Evolutionary conservation across 2,329 filamentous ascomycete species (phyloP).

Genomic region (Chaetomium strumarium): DNA sequence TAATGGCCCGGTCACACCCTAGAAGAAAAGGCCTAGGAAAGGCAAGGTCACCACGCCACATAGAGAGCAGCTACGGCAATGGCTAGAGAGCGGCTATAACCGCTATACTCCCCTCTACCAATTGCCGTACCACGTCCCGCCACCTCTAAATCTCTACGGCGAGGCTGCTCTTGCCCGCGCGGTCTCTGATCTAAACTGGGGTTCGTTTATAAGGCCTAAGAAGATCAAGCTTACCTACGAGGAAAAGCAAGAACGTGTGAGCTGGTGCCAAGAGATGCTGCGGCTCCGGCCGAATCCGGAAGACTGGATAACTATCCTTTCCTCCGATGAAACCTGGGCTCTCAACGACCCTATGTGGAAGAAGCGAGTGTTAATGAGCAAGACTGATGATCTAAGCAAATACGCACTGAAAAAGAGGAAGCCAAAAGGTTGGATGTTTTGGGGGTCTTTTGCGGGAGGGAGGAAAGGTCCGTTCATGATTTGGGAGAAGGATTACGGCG

Average conservation of each 20-base stretch:
- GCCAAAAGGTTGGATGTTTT: constrained; percentile 7
- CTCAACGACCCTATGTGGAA: constrained; percentile 7
- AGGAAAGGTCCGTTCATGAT: background rate
- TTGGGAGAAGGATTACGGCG: constrained; percentile 9
- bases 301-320: constrained; percentile 7
- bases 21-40: too few species aligned
- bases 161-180: too few species aligned
- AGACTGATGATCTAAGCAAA: background rate
- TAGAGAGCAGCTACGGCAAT: too few species aligned
- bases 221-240: background rate
- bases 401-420: background rate
- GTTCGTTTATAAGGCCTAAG: background rate
- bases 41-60: too few species aligned
- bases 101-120: too few species aligned
- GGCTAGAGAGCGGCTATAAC: too few species aligned
- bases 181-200: too few species aligned
- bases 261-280: background rate
- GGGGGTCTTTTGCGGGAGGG: background rate
- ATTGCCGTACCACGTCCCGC: too few species aligned
- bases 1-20: too few species aligned
- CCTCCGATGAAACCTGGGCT: constrained; percentile 7
- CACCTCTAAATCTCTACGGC: too few species aligned
- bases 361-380: background rate
- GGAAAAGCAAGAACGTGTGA: background rate
- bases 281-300: background rate